phyloP scores from a whole-genome alignment of 2,329 filamentous ascomycete species.

The Ceratocystis huliohia region DNA sequence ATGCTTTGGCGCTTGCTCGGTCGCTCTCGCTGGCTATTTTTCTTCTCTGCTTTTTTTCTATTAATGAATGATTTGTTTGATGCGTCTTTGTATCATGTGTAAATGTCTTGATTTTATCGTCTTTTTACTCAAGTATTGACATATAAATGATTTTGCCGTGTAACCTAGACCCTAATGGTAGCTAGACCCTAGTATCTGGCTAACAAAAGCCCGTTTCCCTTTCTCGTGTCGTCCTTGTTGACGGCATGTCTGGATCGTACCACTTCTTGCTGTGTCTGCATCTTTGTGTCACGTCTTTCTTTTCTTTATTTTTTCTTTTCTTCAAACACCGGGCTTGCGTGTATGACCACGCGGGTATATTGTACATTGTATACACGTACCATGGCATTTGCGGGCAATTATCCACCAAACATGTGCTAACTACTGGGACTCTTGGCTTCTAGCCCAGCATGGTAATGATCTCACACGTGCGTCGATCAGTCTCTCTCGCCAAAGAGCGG shows the following conservation, averaged over 20 bases:
- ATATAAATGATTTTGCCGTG: not conserved
- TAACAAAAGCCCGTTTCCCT: not conserved
- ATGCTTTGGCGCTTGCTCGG: conserved; percentile 2
- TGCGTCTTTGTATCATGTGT: not conserved
- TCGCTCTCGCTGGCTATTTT: not conserved
- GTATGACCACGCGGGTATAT: too few species aligned
- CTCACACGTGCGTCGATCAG: not conserved
- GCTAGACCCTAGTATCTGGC: not conserved
- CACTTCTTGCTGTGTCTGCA: not conserved
- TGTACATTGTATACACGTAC: too few species aligned
- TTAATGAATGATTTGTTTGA: conserved; percentile 8
- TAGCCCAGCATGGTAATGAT: not conserved
- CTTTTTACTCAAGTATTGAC: not conserved
- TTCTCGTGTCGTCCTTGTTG: not conserved
- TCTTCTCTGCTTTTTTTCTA: conserved; percentile 3
- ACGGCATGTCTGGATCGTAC: not conserved
- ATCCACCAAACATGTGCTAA: not conserved
- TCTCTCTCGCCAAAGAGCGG: not conserved
- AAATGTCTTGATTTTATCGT: not conserved
- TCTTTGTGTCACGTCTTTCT: not conserved
- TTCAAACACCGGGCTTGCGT: too few species aligned
- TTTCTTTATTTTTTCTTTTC: not conserved
- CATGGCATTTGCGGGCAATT: not conserved
- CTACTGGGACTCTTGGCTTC: not conserved
- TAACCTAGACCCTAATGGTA: not conserved